A percentile compares a stretch with the other conserved stretches of the same genome.
These are phyloP conservation scores for Cymbidium sinense DNA, from an alignment of 106 monocot genomes.

Conservation along the genomic window DNA sequence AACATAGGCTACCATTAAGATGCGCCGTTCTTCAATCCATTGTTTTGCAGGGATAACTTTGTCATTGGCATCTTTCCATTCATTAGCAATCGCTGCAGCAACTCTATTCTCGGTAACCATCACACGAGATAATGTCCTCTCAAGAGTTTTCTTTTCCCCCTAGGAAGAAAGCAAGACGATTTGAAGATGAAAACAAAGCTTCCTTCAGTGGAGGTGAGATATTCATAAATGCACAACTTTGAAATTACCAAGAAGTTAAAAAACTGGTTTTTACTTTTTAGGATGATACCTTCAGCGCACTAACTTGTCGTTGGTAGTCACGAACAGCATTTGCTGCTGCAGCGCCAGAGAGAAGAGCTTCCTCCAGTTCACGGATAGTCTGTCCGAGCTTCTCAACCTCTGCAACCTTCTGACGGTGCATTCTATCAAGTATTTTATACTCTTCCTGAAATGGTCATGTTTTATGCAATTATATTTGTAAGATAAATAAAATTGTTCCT, in stretches of 20 bases:
- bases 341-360: conserved; percentile 81
- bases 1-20: conserved; percentile 39
- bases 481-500: not conserved
- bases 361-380: conserved; percentile 69
- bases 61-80: conserved; percentile 81
- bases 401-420: conserved; percentile 83
- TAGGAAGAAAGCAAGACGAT: conserved; percentile 4
- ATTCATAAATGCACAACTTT: not conserved
- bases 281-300: conserved; percentile 47
- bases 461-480: not conserved
- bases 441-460: conserved; percentile 49
- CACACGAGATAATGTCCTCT: conserved; percentile 71
- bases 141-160: conserved; percentile 74
- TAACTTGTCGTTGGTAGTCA: conserved; percentile 77
- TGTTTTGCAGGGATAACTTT: conserved; percentile 87
- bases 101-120: conserved; percentile 77
- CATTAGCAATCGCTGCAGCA: conserved; percentile 67
- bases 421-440: conserved; percentile 76
- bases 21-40: conserved; percentile 69
- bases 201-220: not conserved
- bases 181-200: not conserved
- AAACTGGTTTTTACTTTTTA: not conserved
- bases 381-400: conserved; percentile 78
- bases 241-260: not conserved
- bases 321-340: conserved; percentile 83